A percentile compares a stretch with the other conserved stretches of the same genome.
phyloP scores from a whole-genome alignment of 2,329 filamentous ascomycete genomes.

The Penicillium fuscoglaucum region DNA sequence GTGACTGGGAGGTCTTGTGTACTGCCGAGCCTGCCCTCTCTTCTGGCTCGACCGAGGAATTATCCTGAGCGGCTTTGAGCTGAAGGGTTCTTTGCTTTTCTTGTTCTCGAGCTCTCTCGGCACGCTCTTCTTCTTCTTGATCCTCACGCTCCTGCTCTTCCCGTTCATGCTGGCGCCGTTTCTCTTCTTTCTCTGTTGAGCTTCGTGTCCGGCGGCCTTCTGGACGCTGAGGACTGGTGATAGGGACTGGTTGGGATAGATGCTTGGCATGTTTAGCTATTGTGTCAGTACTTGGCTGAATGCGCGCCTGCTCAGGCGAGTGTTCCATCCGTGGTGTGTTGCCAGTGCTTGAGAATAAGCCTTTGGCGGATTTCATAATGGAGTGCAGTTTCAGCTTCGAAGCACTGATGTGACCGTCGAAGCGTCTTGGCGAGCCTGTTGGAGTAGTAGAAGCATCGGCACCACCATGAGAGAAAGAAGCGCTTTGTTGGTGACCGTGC shows the following conservation, averaged over 20 bases:
- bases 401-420: conserved; percentile 81
- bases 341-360: conserved; percentile 75
- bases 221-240: conserved; percentile 36
- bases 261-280: conserved; percentile 18
- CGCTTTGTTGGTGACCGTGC: conserved; percentile 57
- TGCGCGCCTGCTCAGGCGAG: conserved; percentile 40
- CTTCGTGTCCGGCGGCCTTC: conserved; percentile 56
- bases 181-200: conserved; percentile 57
- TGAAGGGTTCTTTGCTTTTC: conserved; percentile 37
- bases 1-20: conserved; percentile 28
- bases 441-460: conserved; percentile 58
- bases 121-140: conserved; percentile 40
- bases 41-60: conserved; percentile 35
- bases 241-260: conserved; percentile 23
- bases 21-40: conserved; percentile 27
- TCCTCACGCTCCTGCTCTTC: conserved; percentile 35
- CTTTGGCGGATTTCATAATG: conserved; percentile 83
- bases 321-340: conserved; percentile 59
- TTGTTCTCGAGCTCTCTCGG: conserved; percentile 36
- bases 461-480: conserved; percentile 60
- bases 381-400: conserved; percentile 92
- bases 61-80: conserved; percentile 36
- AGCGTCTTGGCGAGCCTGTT: conserved; percentile 56
- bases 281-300: conserved; percentile 29
- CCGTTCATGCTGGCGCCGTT: conserved; percentile 36